Base-by-base conservation (phyloP, 2,329 filamentous ascomycete species). In the Pestalotiopsis sp. region DNA sequence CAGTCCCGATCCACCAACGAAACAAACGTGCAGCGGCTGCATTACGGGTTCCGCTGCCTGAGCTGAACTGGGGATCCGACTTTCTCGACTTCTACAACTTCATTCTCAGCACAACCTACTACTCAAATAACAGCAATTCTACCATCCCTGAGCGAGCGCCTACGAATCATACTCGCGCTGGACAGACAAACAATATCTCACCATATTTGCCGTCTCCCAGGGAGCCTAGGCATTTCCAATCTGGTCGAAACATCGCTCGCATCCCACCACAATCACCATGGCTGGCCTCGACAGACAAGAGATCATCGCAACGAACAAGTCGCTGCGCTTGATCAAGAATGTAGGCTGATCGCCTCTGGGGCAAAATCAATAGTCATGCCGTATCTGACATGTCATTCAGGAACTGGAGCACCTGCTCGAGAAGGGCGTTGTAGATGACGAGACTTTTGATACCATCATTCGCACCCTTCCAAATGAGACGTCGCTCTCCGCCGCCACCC, bases 401-500 rank as follows among this genome's bases (percentile, higher is more conserved):
- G 95, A 98, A 84, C 92, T 98, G 70, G 94, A 97, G 81, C 92
- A 91, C 74, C 92, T 98, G 70, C 88, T 93, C 73, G 95, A 97
- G 79, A 90, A 92, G 76, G 91, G 91, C 73, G 86, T 95, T 77
- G 93, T 98, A 79, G 90, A 87, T 71, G 90, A 93, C 69, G 83
- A 90, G 68, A 90, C 91, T 77, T 94, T 95, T 78, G 91, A 93
- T 76, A 87, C 86, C 65, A 93, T 98, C 79, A 86, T 91, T 77
- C 83, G 85, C 72, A 87, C 93, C 75, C 90, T 98, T 39, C 95
- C 95, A 45, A 82, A 87, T 72, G 92, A 94, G 77, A 88, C 88
- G 17, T 83, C 88, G 23, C 84, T 92, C 69, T 84, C 85, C 45
- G 80, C 85, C 75, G 81, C 80, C 80, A 78, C 80, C 82, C 75